Percentiles rank a stretch among this genome's conserved stretches.
Conservation (phyloP, 139 green algal genomes). For the Chlorella vulgaris region DNA sequence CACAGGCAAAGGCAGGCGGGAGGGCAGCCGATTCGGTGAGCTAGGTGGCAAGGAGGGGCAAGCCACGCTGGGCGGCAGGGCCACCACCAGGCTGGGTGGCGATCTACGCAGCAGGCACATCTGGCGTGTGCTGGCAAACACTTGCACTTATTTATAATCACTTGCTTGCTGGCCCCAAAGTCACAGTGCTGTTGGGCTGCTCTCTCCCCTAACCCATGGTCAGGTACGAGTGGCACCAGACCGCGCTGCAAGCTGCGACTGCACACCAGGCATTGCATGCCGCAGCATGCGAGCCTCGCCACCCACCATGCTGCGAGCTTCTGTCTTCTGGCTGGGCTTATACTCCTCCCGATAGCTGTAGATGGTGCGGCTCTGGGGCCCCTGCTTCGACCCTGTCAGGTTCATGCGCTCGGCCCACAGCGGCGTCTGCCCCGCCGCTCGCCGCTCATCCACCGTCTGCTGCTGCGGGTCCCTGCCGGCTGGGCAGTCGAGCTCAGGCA, state of each 20-base stretch:
- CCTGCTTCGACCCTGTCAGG: constrained; percentile 23
- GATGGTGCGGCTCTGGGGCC: constrained; percentile 40
- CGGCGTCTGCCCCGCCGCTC: constrained; percentile 7
- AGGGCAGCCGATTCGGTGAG: neutral
- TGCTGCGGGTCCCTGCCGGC: constrained; percentile 21
- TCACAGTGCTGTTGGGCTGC: no score
- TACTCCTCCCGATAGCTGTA: constrained; percentile 49
- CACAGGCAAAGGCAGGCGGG: neutral
- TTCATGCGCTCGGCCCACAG: constrained; percentile 51
- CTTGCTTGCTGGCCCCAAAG: no score
- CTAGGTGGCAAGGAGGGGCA: no score
- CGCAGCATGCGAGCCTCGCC: neutral
- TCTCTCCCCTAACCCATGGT: no score
- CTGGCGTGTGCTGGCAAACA: no score
- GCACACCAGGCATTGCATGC: neutral
- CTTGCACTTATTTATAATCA: no score
- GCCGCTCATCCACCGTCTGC: constrained; percentile 13
- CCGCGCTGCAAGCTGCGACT: no score
- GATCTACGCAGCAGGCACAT: no score
- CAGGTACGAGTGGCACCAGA: no score
- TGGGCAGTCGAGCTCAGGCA: constrained; percentile 43
- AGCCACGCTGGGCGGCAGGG: no score
- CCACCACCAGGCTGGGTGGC: no score
- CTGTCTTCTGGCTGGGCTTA: constrained; percentile 38
- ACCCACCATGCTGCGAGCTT: constrained; percentile 43